Conservation (phyloP, 2,329 filamentous ascomycete genomes). For the Phialophora macrospora region DNA sequence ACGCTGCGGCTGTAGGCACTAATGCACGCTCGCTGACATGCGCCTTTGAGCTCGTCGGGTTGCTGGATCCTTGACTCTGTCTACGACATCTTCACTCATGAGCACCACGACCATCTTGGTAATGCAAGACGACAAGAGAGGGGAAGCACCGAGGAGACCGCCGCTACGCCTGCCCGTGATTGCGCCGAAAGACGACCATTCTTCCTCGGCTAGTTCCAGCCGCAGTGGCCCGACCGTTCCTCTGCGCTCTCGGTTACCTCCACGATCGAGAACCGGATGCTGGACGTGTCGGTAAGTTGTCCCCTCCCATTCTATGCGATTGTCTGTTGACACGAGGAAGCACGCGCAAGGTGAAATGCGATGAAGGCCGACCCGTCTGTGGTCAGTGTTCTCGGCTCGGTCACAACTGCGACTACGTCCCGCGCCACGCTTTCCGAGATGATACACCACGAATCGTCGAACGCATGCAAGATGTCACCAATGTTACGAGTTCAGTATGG, state of each 20-base stretch:
- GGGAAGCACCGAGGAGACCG: slow-evolving; percentile 46
- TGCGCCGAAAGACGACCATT: slow-evolving; percentile 51
- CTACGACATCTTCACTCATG: slow-evolving; percentile 40
- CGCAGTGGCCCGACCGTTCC: slow-evolving; percentile 44
- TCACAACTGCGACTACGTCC: slow-evolving; percentile 63
- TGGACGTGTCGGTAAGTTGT: slow-evolving; percentile 44
- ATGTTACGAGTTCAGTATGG: slow-evolving; percentile 60
- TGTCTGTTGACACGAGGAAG: not conserved
- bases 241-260: slow-evolving; percentile 55
- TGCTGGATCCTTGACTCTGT: not conserved
- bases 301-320: not conserved
- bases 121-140: slow-evolving; percentile 46
- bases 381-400: slow-evolving; percentile 62
- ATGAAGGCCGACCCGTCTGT: slow-evolving; percentile 60
- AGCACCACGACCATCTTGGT: slow-evolving; percentile 43
- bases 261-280: slow-evolving; percentile 60
- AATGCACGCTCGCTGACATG: slow-evolving; percentile 30
- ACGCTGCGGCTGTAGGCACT: slow-evolving; percentile 8
- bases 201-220: slow-evolving; percentile 43
- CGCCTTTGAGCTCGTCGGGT: slow-evolving; percentile 29
- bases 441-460: slow-evolving; percentile 58
- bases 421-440: slow-evolving; percentile 60
- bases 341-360: slow-evolving; percentile 57
- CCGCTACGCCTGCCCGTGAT: slow-evolving; percentile 50
- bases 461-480: slow-evolving; percentile 59